A percentile compares a stretch with the other conserved stretches of the same genome.
phyloP scores from a whole-genome alignment of 495 filamentous ascomycete species.

The Podospora bellae-mahoneyi region DNA sequence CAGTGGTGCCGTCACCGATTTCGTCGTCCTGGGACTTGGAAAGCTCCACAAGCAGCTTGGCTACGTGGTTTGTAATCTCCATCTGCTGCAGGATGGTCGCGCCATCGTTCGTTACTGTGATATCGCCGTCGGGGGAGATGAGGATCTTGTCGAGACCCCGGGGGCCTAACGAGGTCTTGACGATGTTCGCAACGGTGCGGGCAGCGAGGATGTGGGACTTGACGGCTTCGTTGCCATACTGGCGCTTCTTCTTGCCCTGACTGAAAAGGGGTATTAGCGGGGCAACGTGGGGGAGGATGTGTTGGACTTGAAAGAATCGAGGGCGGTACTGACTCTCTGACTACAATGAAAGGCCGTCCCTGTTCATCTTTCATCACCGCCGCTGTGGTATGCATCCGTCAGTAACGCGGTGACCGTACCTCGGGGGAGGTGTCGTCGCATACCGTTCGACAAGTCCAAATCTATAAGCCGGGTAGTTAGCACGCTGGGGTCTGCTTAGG shows the following conservation, averaged over 20 bases:
- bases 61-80: conserved; percentile 98
- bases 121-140: conserved; percentile 97
- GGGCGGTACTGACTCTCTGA: conserved; percentile 77
- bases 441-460: conserved; percentile 53
- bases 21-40: conserved; percentile 99
- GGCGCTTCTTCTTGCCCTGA: conserved; percentile 96
- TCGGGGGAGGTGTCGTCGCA: conserved; percentile 12
- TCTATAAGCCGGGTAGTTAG: conserved; percentile 38
- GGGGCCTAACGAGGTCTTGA: conserved; percentile 94
- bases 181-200: conserved; percentile 91
- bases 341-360: conserved; percentile 95
- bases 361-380: conserved; percentile 77
- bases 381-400: conserved; percentile 35
- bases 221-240: conserved; percentile 92
- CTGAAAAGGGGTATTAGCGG: conserved; percentile 45
- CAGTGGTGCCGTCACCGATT: conserved; percentile 97
- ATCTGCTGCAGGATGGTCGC: conserved; percentile 97
- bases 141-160: conserved; percentile 98
- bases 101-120: conserved; percentile 98
- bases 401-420: conserved; percentile 10
- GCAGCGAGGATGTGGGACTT: conserved; percentile 97
- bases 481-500: conserved; percentile 7
- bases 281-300: conserved; percentile 17
- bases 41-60: conserved; percentile 94
- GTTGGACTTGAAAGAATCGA: neutral